Evolutionary conservation across 148 eudicot genomes (phyloP).

Genomic region (Fagopyrum tataricum): DNA sequence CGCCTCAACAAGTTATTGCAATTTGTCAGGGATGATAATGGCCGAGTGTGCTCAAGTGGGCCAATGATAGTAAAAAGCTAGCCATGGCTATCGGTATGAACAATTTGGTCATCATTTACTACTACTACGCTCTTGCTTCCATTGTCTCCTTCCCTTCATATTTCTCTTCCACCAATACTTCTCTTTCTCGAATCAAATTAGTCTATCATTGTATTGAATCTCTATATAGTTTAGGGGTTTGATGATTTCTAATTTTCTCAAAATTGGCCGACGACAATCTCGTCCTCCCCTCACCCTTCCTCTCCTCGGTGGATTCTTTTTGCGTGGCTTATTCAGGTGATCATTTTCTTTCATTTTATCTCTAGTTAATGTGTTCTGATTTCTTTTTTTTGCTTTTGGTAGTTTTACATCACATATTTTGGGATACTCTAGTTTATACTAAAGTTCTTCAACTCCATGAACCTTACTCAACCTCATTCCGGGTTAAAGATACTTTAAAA

Average conservation of each 20-base stretch:
- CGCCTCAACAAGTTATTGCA: too few relatives aligned
- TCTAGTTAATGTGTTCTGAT: too few relatives aligned
- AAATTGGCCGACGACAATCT: constrained; percentile 34
- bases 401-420: too few relatives aligned
- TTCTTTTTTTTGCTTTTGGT: too few relatives aligned
- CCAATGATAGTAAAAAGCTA: constrained; percentile 30
- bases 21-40: constrained; percentile 39
- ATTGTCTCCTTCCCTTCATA: constrained; percentile 55
- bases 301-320: constrained; percentile 51
- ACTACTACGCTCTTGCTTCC: constrained; percentile 69
- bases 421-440: too few relatives aligned
- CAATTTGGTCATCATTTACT: constrained; percentile 55
- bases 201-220: neutral
- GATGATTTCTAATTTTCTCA: neutral
- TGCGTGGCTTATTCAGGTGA: constrained; percentile 69
- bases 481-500: too few relatives aligned
- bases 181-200: neutral
- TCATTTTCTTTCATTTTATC: too few relatives aligned
- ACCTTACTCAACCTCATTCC: too few relatives aligned
- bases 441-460: too few relatives aligned
- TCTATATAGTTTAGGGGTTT: neutral
- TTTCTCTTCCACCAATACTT: constrained; percentile 53
- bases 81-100: constrained; percentile 64
- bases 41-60: constrained; percentile 42
- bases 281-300: constrained; percentile 42